Evolutionary conservation across 768 basidiomycete species (phyloP), one percentile per base, ranked within the genome.

Genomic region (Pilatotrama ljubarskyi): DNA sequence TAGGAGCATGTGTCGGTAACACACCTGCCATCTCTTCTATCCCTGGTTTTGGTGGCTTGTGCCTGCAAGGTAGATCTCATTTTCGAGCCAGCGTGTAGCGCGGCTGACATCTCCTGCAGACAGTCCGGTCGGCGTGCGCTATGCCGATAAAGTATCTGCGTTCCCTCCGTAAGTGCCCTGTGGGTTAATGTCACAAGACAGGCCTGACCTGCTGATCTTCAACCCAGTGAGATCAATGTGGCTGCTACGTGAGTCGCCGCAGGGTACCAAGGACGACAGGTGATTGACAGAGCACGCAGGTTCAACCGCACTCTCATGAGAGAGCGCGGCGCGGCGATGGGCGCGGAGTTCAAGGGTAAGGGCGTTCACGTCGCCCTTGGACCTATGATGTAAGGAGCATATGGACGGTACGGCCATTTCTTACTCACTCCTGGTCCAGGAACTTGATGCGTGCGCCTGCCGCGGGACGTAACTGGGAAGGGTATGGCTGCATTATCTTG

Each of bases 391-490:
- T 64, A 90, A 93, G 69, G 92, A 75, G 85, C 37, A 10, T 29
- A n/a, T 8, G 32, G 6, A 3, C 29, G 18, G 0, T 8, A 32
- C n/a, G 15, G 17, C 15, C 14, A 10, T 75, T 38, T 3, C 7
- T 22, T 15, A 15, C 17, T 10, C 15, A n/a, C 38, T 56, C 11
- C 48, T n/a, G 17, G 0, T 18, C 3, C 35, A 64, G 63, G 56
- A 61, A 64, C 52, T 37, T 61, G 37, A 66, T 66, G 66, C 68
- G 68, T n/a, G 59, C 58, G 0, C 78, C 57, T 64, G 77, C 82
- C 51, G 91, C 89, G 5, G 94, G 94, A 14, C 80, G 94, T 25
- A 93, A 94, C 73, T 96, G 92, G 91, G 94, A 96, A 78, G 92
- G 92, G 38, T 94, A 88, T 42, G 62, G 93, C 95, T 70, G 91